Conservation (phyloP, 1,139 yeast species). For the Magnusiomyces sp. region DNA sequence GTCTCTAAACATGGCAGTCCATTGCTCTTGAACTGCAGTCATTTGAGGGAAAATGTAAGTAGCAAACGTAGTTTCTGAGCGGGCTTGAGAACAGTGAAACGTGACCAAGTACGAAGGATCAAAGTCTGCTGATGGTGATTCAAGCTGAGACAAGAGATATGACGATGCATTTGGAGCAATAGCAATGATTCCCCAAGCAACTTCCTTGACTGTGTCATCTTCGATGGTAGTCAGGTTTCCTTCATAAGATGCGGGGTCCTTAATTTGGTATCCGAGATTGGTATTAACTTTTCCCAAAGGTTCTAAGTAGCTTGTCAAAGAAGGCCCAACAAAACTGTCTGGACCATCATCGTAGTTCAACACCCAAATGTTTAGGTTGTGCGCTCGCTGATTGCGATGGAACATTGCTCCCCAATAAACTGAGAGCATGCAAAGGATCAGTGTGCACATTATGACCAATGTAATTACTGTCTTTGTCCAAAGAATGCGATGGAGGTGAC, state of each 20-base stretch:
- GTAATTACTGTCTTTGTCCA: neutral
- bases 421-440: conserved; percentile 34
- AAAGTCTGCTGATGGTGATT: neutral
- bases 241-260: conserved; percentile 8
- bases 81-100: conserved; percentile 8
- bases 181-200: conserved; percentile 20
- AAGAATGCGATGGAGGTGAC: neutral
- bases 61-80: conserved; percentile 2
- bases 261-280: conserved; percentile 9
- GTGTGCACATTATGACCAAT: conserved; percentile 7
- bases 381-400: conserved; percentile 33
- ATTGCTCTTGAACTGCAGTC: neutral
- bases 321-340: conserved; percentile 14
- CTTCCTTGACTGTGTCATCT: conserved; percentile 12
- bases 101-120: neutral
- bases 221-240: conserved; percentile 6
- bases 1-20: neutral
- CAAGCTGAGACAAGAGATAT: conserved; percentile 9
- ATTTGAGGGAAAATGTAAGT: conserved; percentile 13
- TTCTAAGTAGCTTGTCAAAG: conserved; percentile 60
- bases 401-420: conserved; percentile 57
- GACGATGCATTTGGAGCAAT: conserved; percentile 20
- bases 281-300: conserved; percentile 34
- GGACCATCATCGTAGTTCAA: conserved; percentile 37
- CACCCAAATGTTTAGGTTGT: conserved; percentile 40